These are phyloP conservation scores for Paracoccidioides lutzii DNA, from an alignment of 2,329 filamentous ascomycete species.

Conservation along the genomic window DNA sequence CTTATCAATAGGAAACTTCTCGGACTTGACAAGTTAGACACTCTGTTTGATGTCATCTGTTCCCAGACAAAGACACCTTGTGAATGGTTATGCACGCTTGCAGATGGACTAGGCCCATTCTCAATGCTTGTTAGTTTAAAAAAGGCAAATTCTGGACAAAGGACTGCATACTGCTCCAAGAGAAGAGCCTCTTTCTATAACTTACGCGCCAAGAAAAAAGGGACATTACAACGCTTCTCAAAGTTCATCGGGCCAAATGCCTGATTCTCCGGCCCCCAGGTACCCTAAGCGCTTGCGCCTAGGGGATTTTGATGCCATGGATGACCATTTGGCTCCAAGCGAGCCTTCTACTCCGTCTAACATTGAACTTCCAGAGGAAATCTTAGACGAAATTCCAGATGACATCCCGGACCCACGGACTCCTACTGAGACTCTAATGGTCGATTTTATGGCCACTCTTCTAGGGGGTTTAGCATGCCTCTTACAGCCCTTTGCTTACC, in stretches of 20 bases:
- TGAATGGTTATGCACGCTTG: conserved; percentile 4
- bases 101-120: conserved; percentile 8
- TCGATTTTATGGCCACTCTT: conserved; percentile 9
- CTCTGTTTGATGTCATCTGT: conserved; percentile 4
- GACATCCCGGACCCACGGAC: conserved; percentile 7
- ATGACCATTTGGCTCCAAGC: not conserved
- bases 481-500: conserved; percentile 4
- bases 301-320: not conserved
- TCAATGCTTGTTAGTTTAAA: conserved; percentile 6
- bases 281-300: not conserved
- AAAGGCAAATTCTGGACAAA: conserved; percentile 3
- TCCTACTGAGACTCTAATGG: conserved; percentile 10
- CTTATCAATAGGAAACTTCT: not conserved
- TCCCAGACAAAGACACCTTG: not conserved
- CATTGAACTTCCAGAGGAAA: not conserved
- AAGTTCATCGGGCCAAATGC: not conserved
- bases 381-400: not conserved
- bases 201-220: not conserved
- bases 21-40: conserved; percentile 1
- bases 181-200: not conserved
- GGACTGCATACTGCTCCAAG: not conserved
- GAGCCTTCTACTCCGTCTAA: not conserved
- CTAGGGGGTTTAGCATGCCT: conserved; percentile 9
- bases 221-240: not conserved
- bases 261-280: not conserved